Percentiles rank a stretch among this genome's conserved stretches.
These are phyloP conservation scores for Selenicereus undatus DNA, from an alignment of 148 eudicot species.

Conservation along the genomic window DNA sequence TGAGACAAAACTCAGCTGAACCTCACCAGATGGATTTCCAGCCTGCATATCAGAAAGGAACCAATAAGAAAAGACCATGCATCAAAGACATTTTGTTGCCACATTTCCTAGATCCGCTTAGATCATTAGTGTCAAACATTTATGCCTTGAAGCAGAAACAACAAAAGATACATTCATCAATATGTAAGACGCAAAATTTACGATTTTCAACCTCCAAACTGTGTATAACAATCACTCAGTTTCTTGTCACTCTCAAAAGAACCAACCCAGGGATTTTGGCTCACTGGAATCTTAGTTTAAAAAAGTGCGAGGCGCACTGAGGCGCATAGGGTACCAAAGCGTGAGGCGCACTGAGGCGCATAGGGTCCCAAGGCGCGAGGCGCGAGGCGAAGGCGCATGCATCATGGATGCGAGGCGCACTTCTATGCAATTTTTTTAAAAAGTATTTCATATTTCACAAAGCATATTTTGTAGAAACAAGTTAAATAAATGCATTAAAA, in stretches of 20 bases:
- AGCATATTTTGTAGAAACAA: no score
- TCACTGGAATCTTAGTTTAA: not conserved
- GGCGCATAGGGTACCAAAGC: no score
- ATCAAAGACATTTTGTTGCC: not conserved
- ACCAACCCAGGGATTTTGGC: not conserved
- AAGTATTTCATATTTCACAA: no score
- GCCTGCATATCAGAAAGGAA: constrained; percentile 5
- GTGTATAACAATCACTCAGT: not conserved
- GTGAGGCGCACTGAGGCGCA: no score
- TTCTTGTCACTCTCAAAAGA: not conserved
- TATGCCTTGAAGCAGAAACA: not conserved
- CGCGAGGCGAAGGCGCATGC: no score
- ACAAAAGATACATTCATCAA: not conserved
- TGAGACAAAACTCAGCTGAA: not conserved
- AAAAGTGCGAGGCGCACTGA: no score
- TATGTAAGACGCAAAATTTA: not conserved
- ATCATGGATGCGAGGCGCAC: no score
- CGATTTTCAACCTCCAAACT: not conserved
- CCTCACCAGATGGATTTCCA: not conserved
- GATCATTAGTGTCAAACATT: not conserved
- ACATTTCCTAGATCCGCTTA: constrained; percentile 5
- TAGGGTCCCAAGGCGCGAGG: no score
- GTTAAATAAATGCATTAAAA: no score
- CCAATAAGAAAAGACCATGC: not conserved
- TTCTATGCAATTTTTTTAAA: no score